Percentiles rank a stretch among this genome's conserved stretches.
These are phyloP conservation scores for Coniochaeta sp. DNA, from an alignment of 2,329 filamentous ascomycete genomes.

Conservation along the genomic window DNA sequence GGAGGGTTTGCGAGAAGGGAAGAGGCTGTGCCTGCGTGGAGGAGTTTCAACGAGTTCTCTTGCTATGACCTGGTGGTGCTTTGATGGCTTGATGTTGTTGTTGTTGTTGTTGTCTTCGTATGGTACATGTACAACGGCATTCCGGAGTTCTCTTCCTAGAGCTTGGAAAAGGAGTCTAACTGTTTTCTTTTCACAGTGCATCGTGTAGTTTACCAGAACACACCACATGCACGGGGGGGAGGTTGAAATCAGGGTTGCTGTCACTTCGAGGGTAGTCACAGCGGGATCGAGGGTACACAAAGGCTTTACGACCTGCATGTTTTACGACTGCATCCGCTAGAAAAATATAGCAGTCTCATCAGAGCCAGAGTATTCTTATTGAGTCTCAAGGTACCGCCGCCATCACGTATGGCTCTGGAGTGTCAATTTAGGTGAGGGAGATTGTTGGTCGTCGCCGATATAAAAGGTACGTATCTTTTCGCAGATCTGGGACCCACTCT, in stretches of 20 bases:
- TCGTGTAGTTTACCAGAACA: neutral
- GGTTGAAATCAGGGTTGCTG: neutral
- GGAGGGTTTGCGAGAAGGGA: neutral
- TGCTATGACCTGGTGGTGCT: neutral
- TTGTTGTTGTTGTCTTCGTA: neutral
- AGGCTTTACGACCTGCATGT: neutral
- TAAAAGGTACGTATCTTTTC: neutral
- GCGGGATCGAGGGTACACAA: neutral
- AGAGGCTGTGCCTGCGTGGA: neutral
- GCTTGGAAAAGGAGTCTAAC: neutral
- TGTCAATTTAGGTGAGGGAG: too few relatives aligned
- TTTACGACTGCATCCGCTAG: neutral
- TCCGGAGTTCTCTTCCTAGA: neutral
- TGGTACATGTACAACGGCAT: neutral
- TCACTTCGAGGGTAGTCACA: neutral
- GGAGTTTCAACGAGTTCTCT: neutral
- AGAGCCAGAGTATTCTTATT: too few relatives aligned
- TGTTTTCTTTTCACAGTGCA: neutral
- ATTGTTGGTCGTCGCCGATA: neutral
- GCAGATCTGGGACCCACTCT: neutral
- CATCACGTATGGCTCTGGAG: too few relatives aligned
- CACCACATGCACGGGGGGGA: neutral
- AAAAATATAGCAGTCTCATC: neutral
- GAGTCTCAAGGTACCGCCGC: too few relatives aligned
- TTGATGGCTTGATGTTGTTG: too few relatives aligned